Evolutionary conservation across 768 basidiomycete genomes (phyloP).

Genomic region (Epithele typhae): DNA sequence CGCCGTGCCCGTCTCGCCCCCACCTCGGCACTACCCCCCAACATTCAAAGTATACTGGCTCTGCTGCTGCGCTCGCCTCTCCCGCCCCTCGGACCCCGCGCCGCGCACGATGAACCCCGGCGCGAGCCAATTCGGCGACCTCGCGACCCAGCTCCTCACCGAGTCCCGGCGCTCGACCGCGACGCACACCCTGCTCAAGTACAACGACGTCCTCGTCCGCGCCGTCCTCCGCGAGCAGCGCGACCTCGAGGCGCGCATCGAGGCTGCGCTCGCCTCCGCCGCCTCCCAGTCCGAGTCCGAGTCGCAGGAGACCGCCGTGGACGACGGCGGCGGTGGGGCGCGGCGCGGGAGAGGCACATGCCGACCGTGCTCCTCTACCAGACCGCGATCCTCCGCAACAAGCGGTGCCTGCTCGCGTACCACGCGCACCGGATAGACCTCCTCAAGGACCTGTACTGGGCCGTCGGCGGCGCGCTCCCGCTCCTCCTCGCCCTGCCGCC

Average conservation of each 20-base stretch:
- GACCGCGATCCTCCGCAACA: slow-evolving; percentile 87
- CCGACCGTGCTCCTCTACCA: slow-evolving; percentile 77
- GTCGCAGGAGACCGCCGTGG: slow-evolving; percentile 17
- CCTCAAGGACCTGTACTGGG: slow-evolving; percentile 87
- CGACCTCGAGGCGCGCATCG: slow-evolving; percentile 62
- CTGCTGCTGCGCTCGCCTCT: no score
- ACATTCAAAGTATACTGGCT: no score
- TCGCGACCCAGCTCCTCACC: slow-evolving; percentile 80
- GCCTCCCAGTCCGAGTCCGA: slow-evolving; percentile 20
- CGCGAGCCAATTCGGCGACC: slow-evolving; percentile 73
- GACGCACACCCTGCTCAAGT: slow-evolving; percentile 82
- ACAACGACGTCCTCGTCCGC: slow-evolving; percentile 86
- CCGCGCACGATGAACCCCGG: slow-evolving; percentile 33
- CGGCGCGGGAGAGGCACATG: slow-evolving; percentile 39
- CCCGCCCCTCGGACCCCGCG: no score
- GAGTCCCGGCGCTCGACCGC: slow-evolving; percentile 84
- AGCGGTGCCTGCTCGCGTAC: slow-evolving; percentile 93
- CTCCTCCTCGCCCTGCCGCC: slow-evolving; percentile 60
- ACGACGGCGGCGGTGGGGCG: slow-evolving; percentile 29
- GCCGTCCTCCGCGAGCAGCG: slow-evolving; percentile 88
- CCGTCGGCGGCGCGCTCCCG: slow-evolving; percentile 79
- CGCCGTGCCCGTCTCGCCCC: no score
- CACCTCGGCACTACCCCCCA: no score
- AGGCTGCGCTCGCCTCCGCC: slow-evolving; percentile 29
- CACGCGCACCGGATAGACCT: slow-evolving; percentile 82